A percentile compares a stretch with the other conserved stretches of the same genome.
These are phyloP conservation scores for Ceratocystis cubensis DNA, from an alignment of 2,329 filamentous ascomycete genomes.

Conservation along the genomic window DNA sequence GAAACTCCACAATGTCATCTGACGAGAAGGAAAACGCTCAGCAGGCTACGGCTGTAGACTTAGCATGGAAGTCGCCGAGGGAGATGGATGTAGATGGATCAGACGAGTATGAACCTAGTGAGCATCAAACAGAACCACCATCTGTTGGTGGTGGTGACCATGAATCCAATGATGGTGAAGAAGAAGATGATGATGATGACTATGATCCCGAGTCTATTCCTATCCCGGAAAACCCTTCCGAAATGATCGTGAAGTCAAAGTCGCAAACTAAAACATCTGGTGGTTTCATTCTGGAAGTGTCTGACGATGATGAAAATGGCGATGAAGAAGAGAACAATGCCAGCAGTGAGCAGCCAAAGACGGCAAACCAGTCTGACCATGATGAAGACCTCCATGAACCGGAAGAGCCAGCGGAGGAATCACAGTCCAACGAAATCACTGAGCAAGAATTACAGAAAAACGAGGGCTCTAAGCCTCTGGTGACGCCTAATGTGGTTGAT, in stretches of 20 bases:
- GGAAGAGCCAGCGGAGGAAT: background rate
- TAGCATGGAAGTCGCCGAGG: constrained; percentile 11
- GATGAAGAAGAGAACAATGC: constrained; percentile 13
- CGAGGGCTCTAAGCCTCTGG: too few species aligned
- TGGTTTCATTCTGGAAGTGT: constrained; percentile 48
- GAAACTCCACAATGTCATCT: constrained; percentile 8
- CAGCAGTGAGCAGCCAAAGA: background rate
- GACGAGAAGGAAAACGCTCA: constrained; percentile 13
- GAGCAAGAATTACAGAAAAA: background rate
- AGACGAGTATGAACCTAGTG: constrained; percentile 21
- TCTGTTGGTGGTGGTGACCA: constrained; percentile 18
- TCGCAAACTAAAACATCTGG: constrained; percentile 48
- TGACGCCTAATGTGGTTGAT: background rate
- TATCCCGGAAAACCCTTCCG: constrained; percentile 31
- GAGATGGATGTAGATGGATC: constrained; percentile 20
- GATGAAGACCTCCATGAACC: constrained; percentile 13
- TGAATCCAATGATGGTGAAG: constrained; percentile 15
- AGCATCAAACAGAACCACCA: constrained; percentile 19
- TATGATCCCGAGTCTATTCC: constrained; percentile 47
- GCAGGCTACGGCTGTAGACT: constrained; percentile 8
- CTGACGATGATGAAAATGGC: constrained; percentile 44
- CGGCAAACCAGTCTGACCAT: background rate
- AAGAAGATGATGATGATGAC: constrained; percentile 41
- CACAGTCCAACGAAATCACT: background rate
- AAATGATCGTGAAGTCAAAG: constrained; percentile 24